phyloP scores from a whole-genome alignment of 306 rosid species.

The Clitoria ternatea region DNA sequence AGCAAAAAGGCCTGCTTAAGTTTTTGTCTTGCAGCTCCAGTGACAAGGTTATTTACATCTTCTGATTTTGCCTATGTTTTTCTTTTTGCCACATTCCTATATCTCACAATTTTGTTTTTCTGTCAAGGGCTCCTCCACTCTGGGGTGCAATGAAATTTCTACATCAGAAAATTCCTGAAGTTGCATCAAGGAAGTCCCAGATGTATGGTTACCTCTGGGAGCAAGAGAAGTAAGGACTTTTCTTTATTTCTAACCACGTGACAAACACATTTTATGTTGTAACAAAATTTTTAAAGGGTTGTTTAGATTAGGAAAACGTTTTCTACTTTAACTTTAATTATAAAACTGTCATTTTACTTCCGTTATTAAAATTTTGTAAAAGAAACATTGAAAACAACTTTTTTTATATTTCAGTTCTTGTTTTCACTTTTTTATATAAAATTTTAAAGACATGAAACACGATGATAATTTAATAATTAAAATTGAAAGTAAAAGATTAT shows the following conservation, averaged over 20 bases:
- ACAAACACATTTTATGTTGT: conserved; percentile 1
- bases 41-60: conserved; percentile 58
- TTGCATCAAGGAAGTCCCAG: conserved; percentile 82
- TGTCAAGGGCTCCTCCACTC: conserved; percentile 74
- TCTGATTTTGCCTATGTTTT: background rate
- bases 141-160: conserved; percentile 88
- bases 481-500: too few species aligned
- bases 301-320: too few species aligned
- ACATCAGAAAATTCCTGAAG: conserved; percentile 84
- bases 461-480: too few species aligned
- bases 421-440: too few species aligned
- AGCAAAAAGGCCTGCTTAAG: conserved; percentile 81
- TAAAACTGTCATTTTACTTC: too few species aligned
- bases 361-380: too few species aligned
- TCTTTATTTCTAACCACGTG: background rate
- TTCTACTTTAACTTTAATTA: too few species aligned
- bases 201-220: conserved; percentile 84
- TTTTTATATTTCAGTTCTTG: too few species aligned
- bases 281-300: too few species aligned
- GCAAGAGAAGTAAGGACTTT: conserved; percentile 68
- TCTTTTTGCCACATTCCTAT: background rate
- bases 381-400: too few species aligned
- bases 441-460: too few species aligned
- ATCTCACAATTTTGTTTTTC: background rate
- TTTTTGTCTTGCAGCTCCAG: conserved; percentile 87